These are phyloP conservation scores for Coemansia sp. DNA, from an alignment of 192 early-diverging fungal species.

Conservation along the genomic window DNA sequence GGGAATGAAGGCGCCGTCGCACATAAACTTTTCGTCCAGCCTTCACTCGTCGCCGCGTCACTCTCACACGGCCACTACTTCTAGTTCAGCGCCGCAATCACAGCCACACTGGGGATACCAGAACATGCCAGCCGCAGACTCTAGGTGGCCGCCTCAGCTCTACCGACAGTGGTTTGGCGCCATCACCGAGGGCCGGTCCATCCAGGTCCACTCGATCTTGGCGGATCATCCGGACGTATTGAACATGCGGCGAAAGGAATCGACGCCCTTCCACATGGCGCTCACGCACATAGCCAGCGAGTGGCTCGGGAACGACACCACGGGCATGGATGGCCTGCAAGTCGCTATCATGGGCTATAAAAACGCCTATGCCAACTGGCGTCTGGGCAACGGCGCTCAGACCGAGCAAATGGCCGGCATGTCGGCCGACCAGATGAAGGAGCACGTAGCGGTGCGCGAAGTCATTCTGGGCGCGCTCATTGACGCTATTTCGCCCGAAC, in stretches of 20 bases:
- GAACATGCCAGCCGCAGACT: background rate
- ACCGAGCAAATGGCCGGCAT: conserved; percentile 46
- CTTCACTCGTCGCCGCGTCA: conserved; percentile 33
- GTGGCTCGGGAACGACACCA: conserved; percentile 58
- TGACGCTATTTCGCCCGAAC: conserved; percentile 51
- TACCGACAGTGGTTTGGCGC: conserved; percentile 60
- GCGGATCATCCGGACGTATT: conserved; percentile 52
- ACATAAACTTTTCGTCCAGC: conserved; percentile 54
- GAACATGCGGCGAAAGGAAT: conserved; percentile 53
- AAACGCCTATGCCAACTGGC: conserved; percentile 57
- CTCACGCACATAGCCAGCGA: conserved; percentile 52
- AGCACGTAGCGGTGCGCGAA: conserved; percentile 52
- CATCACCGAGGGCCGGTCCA: conserved; percentile 54
- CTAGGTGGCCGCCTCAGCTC: conserved; percentile 36
- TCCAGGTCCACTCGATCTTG: conserved; percentile 56
- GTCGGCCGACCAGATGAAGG: conserved; percentile 54
- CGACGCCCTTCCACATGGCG: conserved; percentile 57
- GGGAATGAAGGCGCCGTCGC: conserved; percentile 55
- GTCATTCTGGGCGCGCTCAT: conserved; percentile 57
- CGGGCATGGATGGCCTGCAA: conserved; percentile 60
- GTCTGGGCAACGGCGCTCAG: conserved; percentile 49
- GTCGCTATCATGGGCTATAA: conserved; percentile 59
- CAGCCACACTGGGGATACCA: background rate
- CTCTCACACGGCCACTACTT: conserved; percentile 7
- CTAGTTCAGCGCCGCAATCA: conserved; percentile 3